A percentile compares a stretch with the other conserved stretches of the same genome.
Conservation (phyloP, 2,329 filamentous ascomycete species). For the Simplicillium sp. region DNA sequence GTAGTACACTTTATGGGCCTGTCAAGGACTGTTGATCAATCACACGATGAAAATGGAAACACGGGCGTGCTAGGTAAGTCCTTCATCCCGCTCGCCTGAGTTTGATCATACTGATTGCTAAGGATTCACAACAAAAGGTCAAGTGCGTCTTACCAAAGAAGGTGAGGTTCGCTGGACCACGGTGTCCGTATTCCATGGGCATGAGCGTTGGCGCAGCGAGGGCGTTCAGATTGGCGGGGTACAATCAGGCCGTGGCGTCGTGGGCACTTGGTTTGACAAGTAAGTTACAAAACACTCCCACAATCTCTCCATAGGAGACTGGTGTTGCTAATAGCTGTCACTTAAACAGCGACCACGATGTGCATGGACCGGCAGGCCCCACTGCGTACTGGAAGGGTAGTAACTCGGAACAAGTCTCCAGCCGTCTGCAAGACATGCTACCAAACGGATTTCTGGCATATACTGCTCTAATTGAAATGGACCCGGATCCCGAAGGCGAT, state of each 20-base stretch:
- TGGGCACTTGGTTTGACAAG: constrained; percentile 75
- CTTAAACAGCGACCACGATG: constrained; percentile 47
- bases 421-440: constrained; percentile 19
- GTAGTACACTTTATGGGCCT: constrained; percentile 60
- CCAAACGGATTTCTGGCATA: constrained; percentile 19
- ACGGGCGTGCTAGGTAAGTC: constrained; percentile 53
- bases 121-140: constrained; percentile 32
- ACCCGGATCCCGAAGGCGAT: constrained; percentile 14
- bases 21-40: constrained; percentile 51
- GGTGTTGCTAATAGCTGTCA: constrained; percentile 3
- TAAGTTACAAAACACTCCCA: constrained; percentile 28
- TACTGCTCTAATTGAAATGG: constrained; percentile 9
- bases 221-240: constrained; percentile 64
- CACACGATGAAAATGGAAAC: constrained; percentile 60
- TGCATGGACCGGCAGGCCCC: constrained; percentile 61
- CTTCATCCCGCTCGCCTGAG: not conserved
- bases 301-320: too few species aligned
- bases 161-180: constrained; percentile 70
- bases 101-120: constrained; percentile 11
- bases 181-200: constrained; percentile 51
- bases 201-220: constrained; percentile 69
- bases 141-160: constrained; percentile 54
- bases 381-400: constrained; percentile 71
- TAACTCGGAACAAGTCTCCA: constrained; percentile 28
- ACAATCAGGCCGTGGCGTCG: constrained; percentile 53